Conservation (phyloP, 164 flowering plant species). For the Chimonanthus praecox region DNA sequence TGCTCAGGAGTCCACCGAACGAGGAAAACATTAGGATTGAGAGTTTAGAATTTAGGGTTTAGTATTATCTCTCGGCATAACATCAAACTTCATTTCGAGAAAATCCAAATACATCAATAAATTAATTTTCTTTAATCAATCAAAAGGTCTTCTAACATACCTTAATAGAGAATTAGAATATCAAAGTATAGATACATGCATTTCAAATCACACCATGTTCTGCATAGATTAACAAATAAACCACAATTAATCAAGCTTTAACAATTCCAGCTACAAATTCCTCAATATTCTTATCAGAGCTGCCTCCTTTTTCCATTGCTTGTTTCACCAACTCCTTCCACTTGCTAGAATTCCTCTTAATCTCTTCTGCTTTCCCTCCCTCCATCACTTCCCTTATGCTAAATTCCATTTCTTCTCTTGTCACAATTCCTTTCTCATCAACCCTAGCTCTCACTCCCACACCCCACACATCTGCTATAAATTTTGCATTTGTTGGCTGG, state of each 20-base stretch:
- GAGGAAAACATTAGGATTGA: too few relatives aligned
- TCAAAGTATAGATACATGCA: neutral
- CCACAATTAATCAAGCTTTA: neutral
- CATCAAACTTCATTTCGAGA: too few relatives aligned
- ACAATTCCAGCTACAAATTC: conserved; percentile 28
- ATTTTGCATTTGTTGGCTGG: conserved; percentile 47
- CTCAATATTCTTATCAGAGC: conserved; percentile 37
- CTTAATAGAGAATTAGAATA: neutral
- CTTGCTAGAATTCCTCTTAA: conserved; percentile 25
- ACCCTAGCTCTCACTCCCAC: conserved; percentile 32
- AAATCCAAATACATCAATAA: neutral
- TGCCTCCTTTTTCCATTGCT: conserved; percentile 39
- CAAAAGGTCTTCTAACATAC: neutral
- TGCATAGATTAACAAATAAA: neutral
- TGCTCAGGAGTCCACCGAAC: too few relatives aligned
- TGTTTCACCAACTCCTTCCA: conserved; percentile 43
- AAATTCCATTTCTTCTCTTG: conserved; percentile 26
- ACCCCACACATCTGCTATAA: conserved; percentile 42
- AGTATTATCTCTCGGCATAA: too few relatives aligned
- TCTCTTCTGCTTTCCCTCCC: conserved; percentile 28
- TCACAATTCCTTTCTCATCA: conserved; percentile 33
- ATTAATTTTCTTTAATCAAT: neutral
- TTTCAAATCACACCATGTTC: neutral
- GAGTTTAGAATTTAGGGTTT: too few relatives aligned
- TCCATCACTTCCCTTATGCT: conserved; percentile 41